Percentiles rank a stretch among this genome's conserved stretches.
These are phyloP conservation scores for Chaetomiaceae sp. DNA, from an alignment of 2,329 filamentous ascomycete genomes.

Conservation along the genomic window DNA sequence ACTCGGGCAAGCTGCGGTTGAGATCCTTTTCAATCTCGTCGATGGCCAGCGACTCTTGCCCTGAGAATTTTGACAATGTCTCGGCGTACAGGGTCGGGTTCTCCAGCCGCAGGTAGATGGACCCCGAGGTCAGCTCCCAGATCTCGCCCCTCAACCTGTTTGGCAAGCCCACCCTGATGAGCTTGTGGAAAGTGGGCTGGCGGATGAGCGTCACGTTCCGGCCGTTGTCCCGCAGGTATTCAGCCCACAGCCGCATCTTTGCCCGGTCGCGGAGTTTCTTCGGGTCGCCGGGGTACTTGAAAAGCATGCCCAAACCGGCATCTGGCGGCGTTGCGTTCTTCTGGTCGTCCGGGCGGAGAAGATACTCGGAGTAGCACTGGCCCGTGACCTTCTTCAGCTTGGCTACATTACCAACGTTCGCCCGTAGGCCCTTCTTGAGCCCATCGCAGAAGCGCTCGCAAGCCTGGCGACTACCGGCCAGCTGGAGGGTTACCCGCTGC, in stretches of 20 bases:
- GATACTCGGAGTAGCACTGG: conserved; percentile 88
- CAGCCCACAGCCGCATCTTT: conserved; percentile 96
- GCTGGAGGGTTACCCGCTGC: conserved; percentile 85
- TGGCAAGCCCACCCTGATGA: conserved; percentile 89
- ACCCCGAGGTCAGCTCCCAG: conserved; percentile 92
- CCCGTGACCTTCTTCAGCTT: conserved; percentile 73
- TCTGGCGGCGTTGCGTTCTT: conserved; percentile 69
- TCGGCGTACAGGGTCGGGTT: conserved; percentile 78
- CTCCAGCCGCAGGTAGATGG: conserved; percentile 79
- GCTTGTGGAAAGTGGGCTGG: conserved; percentile 95
- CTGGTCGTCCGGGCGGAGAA: conserved; percentile 57
- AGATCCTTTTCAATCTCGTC: conserved; percentile 99
- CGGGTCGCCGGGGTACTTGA: conserved; percentile 89
- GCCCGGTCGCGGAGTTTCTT: conserved; percentile 90
- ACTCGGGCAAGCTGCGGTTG: conserved; percentile 92
- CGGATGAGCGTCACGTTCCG: conserved; percentile 87
- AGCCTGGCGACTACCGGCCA: conserved; percentile 79
- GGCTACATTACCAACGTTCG: conserved; percentile 80
- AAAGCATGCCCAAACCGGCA: conserved; percentile 84
- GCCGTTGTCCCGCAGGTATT: conserved; percentile 93
- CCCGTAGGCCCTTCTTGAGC: conserved; percentile 80
- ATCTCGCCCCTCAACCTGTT: conserved; percentile 90
- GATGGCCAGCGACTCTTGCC: conserved; percentile 86
- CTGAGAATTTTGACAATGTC: conserved; percentile 75
- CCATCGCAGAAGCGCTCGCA: conserved; percentile 97